Base-by-base conservation (phyloP, 2,329 filamentous ascomycete species). In the Dissoconium aciculare region DNA sequence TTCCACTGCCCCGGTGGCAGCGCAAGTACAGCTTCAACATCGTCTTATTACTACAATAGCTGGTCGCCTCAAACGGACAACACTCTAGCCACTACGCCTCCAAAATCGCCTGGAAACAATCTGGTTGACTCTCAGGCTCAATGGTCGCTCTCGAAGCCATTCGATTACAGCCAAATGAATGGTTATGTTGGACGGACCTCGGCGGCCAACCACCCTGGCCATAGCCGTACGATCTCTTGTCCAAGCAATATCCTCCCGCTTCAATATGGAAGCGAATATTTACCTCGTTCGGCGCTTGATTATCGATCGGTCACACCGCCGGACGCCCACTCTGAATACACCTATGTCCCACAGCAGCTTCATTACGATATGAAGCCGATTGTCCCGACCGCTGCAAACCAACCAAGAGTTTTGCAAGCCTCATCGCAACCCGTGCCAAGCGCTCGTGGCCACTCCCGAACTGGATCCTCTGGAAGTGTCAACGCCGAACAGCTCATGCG, bases 401-500 rank as follows among this genome's bases (percentile, higher is more conserved):
- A 14, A 37, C 42, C 3, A 35, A 49, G n/a, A 32, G 36, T 30
- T 44, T 41, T 23, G 33, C 41, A 32, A 37, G 45, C 26, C 50
- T 49, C 2, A 39, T 40, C 17, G 49, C 47, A 4, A 34, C 47
- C 5, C 23, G 38, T 51, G 24, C 46, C 43, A 2, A 44, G 38
- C 19, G 36, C 50, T 4, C 40, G 38, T 4, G 35, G 44, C 3
- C 51, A 54, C 31, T 46, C 48, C 10, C 48, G 51, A 5, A 48
- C 50, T 30, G 38, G 36, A 27, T 53, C 50, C 3, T 43, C 43
- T 9, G 42, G 46, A 23, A 53, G 45, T 38, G 48, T 54, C 23
- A 50, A 54, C 44, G 47, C 45, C 1, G 42, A 41, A 12, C 43
- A 47, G 35, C 45, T 53, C 5, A 46, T 41, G 27, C 74, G 74